Evolutionary conservation across 169 alveolate species (phyloP).

Genomic region (Plasmodium vivax): DNA sequence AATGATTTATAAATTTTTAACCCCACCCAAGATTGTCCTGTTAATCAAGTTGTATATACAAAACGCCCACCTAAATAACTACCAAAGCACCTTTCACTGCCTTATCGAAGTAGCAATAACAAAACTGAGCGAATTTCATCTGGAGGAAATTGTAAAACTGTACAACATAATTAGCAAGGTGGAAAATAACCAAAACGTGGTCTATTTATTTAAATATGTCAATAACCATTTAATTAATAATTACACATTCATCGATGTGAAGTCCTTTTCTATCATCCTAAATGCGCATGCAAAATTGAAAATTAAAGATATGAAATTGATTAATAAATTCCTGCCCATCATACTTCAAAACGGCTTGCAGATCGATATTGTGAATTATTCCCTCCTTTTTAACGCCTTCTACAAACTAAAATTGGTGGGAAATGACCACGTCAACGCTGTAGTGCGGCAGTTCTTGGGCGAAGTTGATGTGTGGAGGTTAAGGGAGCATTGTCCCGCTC

Average conservation of each 20-base stretch:
- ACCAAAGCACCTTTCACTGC: constrained; percentile 46
- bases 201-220: constrained; percentile 55
- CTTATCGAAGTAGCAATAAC: constrained; percentile 57
- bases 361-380: constrained; percentile 53
- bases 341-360: constrained; percentile 35
- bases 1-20: constrained; percentile 71
- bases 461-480: constrained; percentile 19
- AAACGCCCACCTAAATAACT: constrained; percentile 25
- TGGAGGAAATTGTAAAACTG: constrained; percentile 54
- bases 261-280: constrained; percentile 55
- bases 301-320: constrained; percentile 70
- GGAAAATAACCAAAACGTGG: constrained; percentile 60
- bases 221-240: constrained; percentile 58
- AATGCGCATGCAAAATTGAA: constrained; percentile 74
- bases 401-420: constrained; percentile 35
- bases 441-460: constrained; percentile 16
- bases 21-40: constrained; percentile 53
- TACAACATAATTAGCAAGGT: constrained; percentile 59
- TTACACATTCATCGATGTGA: constrained; percentile 65
- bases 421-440: constrained; percentile 4
- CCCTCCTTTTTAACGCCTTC: constrained; percentile 62
- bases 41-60: constrained; percentile 64
- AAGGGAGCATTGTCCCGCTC: neutral
- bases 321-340: constrained; percentile 58
- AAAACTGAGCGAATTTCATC: constrained; percentile 41